Evolutionary conservation across 352 stramenopile genomes (phyloP), one percentile per base, ranked within the genome.

Genomic region (Phytophthora agathidicida): DNA sequence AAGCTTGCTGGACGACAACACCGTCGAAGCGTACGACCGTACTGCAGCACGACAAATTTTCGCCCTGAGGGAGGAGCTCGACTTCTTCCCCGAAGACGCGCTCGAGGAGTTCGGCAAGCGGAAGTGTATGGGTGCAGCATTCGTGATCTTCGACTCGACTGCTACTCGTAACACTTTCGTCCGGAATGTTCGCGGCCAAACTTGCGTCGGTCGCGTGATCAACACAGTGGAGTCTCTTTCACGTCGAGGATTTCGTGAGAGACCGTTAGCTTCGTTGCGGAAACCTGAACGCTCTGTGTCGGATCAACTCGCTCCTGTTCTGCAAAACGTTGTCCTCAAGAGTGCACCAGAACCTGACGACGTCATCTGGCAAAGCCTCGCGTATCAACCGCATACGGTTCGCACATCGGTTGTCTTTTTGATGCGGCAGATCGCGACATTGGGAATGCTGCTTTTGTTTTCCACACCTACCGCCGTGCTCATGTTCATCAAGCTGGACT

Each of bases 401-500:
- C 43, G 59, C 10, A 51, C 66, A n/a, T 24, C 73, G 2, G 24
- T 77, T 24, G 63, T 56, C 6, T 90, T 82, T 39, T 43, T 79
- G 8, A 35, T 69, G 4, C 71, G 81, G 37, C 83, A 94, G 38
- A 4, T 79, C 3, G 55, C 65, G 3, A 92, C 82, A 19, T 41
- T 91, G 10, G 47, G 51, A 19, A 55, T 94, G 24, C 45, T 94
- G 23, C 49, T 91, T 27, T 44, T 94, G 13, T 91, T 93, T 42
- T 93, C 83, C 23, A 91, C 83, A 20, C 83, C 85, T 0, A 91
- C 81, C 1, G 81, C 83, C 5, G 81, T 94, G 52, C 77, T 92
- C 48, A 83, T 94, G 56, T 94, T 89, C 62, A 77, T 94, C 51
- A 89, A 90, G 42, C 65, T 94, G 7, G 81, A 92, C 55, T 76